Base-by-base conservation (phyloP, 1,139 yeast genomes). In the Lodderomyces beijingensis region DNA sequence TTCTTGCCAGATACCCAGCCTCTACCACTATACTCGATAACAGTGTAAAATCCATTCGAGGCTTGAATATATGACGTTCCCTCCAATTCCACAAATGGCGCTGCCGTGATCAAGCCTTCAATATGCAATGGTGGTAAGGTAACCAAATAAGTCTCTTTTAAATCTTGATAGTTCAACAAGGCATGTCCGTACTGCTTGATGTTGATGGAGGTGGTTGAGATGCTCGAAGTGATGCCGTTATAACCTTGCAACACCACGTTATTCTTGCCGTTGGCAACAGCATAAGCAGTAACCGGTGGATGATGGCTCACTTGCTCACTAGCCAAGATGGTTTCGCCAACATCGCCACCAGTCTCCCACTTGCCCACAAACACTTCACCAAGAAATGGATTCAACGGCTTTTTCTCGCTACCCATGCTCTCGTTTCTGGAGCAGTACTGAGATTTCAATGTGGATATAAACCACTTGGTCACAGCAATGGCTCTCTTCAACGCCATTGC, bases 1-100 rank as follows among this genome's bases (percentile, higher is more conserved):
- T 88, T 89, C 69, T 88, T 89, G 45, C 98, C 98, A n/a, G 88
- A 74, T 53, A 91, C 86, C 65, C 88, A 91, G 17, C 98, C 98
- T 57, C 91, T 79, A 23, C 98, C 98, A 28, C 85, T 70, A 59
- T 76, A 91, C 49, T 86, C 96, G 44, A 91, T 65, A 16, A 74
- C 71, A 14, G 93, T 76, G 43, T 72, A 58, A 59, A 77, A 82
- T 7, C 97, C 97, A 33, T 76, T 70, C 5, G 94, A 79, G 24
- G 88, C 70, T 58, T 85, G 94, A 50, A 91, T 86, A 52, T 66
- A 78, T 14, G 94, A 75, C 43, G 78, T 78, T 38, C 94, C 95
- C 53, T 89, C 96, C 42, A 91, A 71, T 57, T 85, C 95, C 26
- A 83, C 89, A 59, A 80, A 88, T 20, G 97, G 97, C 3, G 93